Base-by-base conservation (phyloP, 257 asterid genomes). In the Solanum piurae region DNA sequence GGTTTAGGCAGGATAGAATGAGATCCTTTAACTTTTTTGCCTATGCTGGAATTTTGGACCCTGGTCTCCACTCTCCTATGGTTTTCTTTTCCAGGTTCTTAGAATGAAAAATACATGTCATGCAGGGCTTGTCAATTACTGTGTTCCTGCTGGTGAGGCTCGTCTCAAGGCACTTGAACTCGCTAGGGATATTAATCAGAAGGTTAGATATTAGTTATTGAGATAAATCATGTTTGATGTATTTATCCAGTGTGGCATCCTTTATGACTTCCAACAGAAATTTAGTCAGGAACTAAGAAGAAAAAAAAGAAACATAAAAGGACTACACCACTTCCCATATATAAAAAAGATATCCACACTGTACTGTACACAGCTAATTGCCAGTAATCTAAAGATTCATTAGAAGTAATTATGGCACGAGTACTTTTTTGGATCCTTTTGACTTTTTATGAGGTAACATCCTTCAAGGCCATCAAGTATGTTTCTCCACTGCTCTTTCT, bases 81-180 rank as follows among this genome's bases (percentile, higher is more conserved):
- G 66, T 44, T 80, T 80, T 80, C 84, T 79, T 86, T 80, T 44
- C 31, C 36, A 58, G 37, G 13, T 52, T 33, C 76, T 68, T 37
- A 23, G 62, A 64, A 77, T 55, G 49, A 37, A 83, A 88, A 58
- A 38, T 23, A 80, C 37, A 83, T 88, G 60, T 76, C 34, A 84
- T 90, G 85, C 94, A 96, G 99, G 99, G 75, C 98, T 97, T 38
- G 98, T 92, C 85, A 97, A 97, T 92, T 88, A 93, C 93, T 94
- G 98, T 86, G 99, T 95, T 73, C 94, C 95, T 77, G 89, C 96
- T 62, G 98, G 98, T 25, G 93, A 92, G 90, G 98, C 98, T 89
- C 97, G 86, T 49, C 55, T 88, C 31, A 97, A 95, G 94, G 98
- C 98, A 83, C 94, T 97, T 88, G 98, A 93, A 90, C 91, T 95